Percentiles rank a stretch among this genome's conserved stretches.
phyloP scores from a whole-genome alignment of 805 yeast species.

The Saccharomycopsis schoenii region DNA sequence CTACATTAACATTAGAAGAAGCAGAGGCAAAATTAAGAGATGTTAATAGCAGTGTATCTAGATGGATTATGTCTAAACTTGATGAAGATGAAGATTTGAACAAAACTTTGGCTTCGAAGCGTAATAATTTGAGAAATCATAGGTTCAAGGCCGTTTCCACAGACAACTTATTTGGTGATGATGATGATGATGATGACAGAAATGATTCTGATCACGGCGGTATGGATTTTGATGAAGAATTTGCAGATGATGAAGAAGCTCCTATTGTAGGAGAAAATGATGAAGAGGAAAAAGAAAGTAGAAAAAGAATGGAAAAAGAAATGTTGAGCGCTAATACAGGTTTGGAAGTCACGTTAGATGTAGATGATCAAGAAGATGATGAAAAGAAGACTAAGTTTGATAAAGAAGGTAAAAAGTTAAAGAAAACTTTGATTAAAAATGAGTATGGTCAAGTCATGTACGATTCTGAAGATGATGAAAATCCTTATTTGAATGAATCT shows the following conservation, averaged over 20 bases:
- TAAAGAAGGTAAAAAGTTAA: slow-evolving; percentile 80
- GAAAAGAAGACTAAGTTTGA: slow-evolving; percentile 76
- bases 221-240: slow-evolving; percentile 90
- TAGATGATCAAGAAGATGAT: slow-evolving; percentile 50
- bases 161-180: slow-evolving; percentile 23
- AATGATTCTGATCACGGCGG: slow-evolving; percentile 81
- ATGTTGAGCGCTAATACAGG: slow-evolving; percentile 76
- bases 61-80: slow-evolving; percentile 93
- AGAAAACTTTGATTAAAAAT: slow-evolving; percentile 71
- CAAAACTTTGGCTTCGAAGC: slow-evolving; percentile 38
- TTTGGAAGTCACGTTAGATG: slow-evolving; percentile 42
- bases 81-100: slow-evolving; percentile 36
- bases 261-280: slow-evolving; percentile 62
- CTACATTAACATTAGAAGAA: slow-evolving; percentile 89
- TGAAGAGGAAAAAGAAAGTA: slow-evolving; percentile 86
- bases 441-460: slow-evolving; percentile 50
- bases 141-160: slow-evolving; percentile 41
- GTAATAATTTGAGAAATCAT: slow-evolving; percentile 16
- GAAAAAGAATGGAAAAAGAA: slow-evolving; percentile 71
- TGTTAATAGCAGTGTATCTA: slow-evolving; percentile 57
- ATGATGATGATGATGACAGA: slow-evolving; percentile 30
- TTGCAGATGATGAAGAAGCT: slow-evolving; percentile 98
- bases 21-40: slow-evolving; percentile 93
- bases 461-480: slow-evolving; percentile 76
- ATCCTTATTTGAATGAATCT: slow-evolving; percentile 72